phyloP scores from a whole-genome alignment of 2,329 filamentous ascomycete genomes.

The Ilyonectria sp. region DNA sequence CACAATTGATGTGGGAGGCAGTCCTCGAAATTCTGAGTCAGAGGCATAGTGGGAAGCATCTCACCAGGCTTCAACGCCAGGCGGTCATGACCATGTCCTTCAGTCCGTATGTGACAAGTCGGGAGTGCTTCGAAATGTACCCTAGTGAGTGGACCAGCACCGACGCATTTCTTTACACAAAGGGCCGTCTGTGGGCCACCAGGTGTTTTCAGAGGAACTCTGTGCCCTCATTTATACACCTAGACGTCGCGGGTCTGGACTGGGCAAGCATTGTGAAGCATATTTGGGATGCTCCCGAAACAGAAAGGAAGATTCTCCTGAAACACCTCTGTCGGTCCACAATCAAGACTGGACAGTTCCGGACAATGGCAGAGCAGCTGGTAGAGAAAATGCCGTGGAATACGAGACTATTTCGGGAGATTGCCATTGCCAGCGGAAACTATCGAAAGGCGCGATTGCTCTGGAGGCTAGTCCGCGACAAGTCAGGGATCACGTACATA shows the following conservation, averaged over 20 bases:
- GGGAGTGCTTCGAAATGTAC: slow-evolving; percentile 18
- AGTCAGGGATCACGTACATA: background rate
- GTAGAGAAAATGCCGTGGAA: slow-evolving; percentile 3
- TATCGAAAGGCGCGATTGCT: slow-evolving; percentile 47
- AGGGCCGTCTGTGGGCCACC: slow-evolving; percentile 18
- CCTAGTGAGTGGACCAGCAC: background rate
- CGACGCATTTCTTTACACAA: slow-evolving; percentile 18
- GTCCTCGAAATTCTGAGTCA: slow-evolving; percentile 9
- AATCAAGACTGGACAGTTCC: slow-evolving; percentile 17
- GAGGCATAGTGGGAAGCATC: background rate
- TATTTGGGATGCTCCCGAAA: background rate
- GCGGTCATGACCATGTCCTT: slow-evolving; percentile 21
- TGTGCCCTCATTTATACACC: slow-evolving; percentile 6
- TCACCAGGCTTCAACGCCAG: slow-evolving; percentile 8
- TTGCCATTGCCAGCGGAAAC: slow-evolving; percentile 36
- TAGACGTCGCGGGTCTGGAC: background rate
- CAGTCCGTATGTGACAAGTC: background rate
- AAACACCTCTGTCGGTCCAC: slow-evolving; percentile 11
- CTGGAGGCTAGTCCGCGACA: slow-evolving; percentile 27
- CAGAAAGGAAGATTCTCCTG: background rate
- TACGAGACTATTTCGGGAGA: slow-evolving; percentile 9
- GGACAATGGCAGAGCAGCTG: slow-evolving; percentile 13
- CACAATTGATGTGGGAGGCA: slow-evolving; percentile 5
- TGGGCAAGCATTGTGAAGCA: slow-evolving; percentile 11
- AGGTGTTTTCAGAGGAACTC: slow-evolving; percentile 3